Percentiles rank a stretch among this genome's conserved stretches.
Conservation (phyloP, 1,139 yeast genomes). For the Pichia sp. region DNA sequence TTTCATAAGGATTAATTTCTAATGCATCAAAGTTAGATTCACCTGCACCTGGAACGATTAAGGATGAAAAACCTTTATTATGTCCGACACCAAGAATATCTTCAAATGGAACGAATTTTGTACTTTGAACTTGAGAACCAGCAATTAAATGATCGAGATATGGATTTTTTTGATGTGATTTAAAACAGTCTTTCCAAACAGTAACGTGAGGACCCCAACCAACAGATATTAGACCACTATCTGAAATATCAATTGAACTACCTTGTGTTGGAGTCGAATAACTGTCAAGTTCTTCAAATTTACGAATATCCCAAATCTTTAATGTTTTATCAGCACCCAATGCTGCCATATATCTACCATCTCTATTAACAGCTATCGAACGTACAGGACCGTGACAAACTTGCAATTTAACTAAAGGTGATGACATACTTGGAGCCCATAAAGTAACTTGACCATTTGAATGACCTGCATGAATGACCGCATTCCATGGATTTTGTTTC, state of each 20-base stretch:
- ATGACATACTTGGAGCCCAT: slow-evolving; percentile 88
- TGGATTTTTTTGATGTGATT: slow-evolving; percentile 62
- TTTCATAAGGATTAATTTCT: slow-evolving; percentile 88
- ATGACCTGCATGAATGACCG: slow-evolving; percentile 90
- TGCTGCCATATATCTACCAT: slow-evolving; percentile 91
- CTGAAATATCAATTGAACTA: slow-evolving; percentile 71
- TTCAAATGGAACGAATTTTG: slow-evolving; percentile 86
- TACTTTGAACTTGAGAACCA: slow-evolving; percentile 62
- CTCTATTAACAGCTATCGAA: slow-evolving; percentile 81
- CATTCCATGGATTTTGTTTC: slow-evolving; percentile 94
- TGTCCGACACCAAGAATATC: slow-evolving; percentile 92
- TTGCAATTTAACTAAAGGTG: slow-evolving; percentile 79
- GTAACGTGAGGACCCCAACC: slow-evolving; percentile 96
- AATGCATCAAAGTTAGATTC: slow-evolving; percentile 96
- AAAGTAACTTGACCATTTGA: slow-evolving; percentile 86
- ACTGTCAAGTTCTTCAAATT: slow-evolving; percentile 65
- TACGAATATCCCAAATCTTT: slow-evolving; percentile 92
- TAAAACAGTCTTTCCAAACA: slow-evolving; percentile 73
- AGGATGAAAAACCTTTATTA: slow-evolving; percentile 63
- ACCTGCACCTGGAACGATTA: slow-evolving; percentile 94
- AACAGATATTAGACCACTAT: slow-evolving; percentile 77
- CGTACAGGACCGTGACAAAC: slow-evolving; percentile 83
- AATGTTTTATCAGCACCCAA: slow-evolving; percentile 81
- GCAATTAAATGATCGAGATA: slow-evolving; percentile 89
- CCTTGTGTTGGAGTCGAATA: slow-evolving; percentile 85